phyloP scores from a whole-genome alignment of 208 protist genomes.

The Leishmania gerbilli region DNA sequence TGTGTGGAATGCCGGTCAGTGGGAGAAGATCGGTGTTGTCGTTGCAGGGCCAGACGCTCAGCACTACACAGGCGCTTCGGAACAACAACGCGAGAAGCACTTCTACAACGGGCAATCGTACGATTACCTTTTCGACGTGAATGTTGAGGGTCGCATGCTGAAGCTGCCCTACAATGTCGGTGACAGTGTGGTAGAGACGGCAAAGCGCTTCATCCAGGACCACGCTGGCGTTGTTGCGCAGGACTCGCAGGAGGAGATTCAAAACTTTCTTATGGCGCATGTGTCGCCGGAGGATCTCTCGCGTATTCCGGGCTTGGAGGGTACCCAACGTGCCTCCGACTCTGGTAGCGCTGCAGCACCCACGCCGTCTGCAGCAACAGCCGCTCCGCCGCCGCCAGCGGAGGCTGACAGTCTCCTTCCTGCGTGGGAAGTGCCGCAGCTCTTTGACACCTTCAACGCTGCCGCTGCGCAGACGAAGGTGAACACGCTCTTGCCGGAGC shows the following conservation, averaged over 20 bases:
- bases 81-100: constrained; percentile 56
- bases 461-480: constrained; percentile 58
- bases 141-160: constrained; percentile 78
- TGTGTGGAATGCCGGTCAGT: constrained; percentile 61
- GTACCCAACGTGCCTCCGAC: constrained; percentile 7
- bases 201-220: constrained; percentile 90
- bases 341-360: neutral
- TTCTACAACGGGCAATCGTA: constrained; percentile 88
- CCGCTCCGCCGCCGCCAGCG: neutral
- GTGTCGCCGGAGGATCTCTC: constrained; percentile 53
- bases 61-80: constrained; percentile 32
- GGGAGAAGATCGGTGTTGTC: constrained; percentile 94
- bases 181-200: constrained; percentile 86
- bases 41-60: constrained; percentile 68
- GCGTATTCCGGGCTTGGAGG: constrained; percentile 31
- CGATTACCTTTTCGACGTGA: constrained; percentile 96
- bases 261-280: constrained; percentile 89
- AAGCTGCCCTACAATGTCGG: constrained; percentile 92
- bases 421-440: constrained; percentile 19
- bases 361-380: neutral
- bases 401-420: constrained; percentile 12
- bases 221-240: constrained; percentile 78
- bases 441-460: constrained; percentile 58
- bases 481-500: constrained; percentile 36
- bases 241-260: constrained; percentile 91